phyloP scores from a whole-genome alignment of 2,329 filamentous ascomycete genomes.

The Venturia asperata region DNA sequence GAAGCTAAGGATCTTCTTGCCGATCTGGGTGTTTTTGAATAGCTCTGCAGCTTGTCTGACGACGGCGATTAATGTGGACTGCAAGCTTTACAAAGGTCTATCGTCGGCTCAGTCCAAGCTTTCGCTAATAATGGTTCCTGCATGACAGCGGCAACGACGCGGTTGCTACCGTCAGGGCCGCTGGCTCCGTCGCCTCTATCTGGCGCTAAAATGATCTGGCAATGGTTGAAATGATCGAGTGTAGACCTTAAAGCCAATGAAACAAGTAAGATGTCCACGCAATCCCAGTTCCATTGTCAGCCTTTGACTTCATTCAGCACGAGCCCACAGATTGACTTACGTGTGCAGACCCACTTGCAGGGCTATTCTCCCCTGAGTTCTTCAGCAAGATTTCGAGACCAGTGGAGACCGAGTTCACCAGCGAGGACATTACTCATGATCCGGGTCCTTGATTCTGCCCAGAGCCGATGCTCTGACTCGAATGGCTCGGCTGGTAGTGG shows the following conservation, averaged over 20 bases:
- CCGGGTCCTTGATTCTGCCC: not conserved
- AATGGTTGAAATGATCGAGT: not conserved
- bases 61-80: not conserved
- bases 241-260: not conserved
- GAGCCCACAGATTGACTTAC: not conserved
- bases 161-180: not conserved
- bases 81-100: not conserved
- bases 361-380: not conserved
- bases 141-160: not conserved
- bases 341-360: not conserved
- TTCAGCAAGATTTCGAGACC: not conserved
- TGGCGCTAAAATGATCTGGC: not conserved
- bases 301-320: not conserved
- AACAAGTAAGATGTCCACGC: not conserved
- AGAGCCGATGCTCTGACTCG: not conserved
- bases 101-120: not conserved
- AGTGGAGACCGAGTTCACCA: not conserved
- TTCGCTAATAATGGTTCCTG: not conserved
- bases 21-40: not conserved
- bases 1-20: not conserved
- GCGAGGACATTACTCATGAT: not conserved
- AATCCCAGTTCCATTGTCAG: not conserved
- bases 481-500: not conserved
- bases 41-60: not conserved
- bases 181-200: not conserved